Evolutionary conservation across 306 rosid genomes (phyloP).

Genomic region (Rubus parviflorus): DNA sequence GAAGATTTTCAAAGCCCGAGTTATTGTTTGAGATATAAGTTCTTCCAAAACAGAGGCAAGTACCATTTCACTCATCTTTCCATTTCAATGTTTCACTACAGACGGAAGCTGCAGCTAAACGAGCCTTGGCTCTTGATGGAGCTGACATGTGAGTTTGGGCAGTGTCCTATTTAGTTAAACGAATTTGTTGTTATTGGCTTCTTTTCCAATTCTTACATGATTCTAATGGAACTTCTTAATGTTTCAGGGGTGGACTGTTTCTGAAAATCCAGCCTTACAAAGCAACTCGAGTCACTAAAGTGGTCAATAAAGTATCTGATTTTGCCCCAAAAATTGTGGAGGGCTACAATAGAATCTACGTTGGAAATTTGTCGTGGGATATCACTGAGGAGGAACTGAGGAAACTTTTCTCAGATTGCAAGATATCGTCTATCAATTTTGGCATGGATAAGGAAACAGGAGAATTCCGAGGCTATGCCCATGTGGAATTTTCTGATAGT

Average conservation of each 20-base stretch:
- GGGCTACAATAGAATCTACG: conserved; percentile 86
- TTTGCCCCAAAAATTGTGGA: conserved; percentile 71
- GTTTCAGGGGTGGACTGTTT: conserved; percentile 86
- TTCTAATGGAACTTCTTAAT: conserved; percentile 25
- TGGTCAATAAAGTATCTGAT: conserved; percentile 42
- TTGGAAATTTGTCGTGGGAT: conserved; percentile 90
- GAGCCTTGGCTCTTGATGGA: conserved; percentile 90
- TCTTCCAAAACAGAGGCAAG: neutral
- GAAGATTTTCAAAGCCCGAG: conserved; percentile 2
- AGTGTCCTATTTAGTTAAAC: conserved; percentile 11
- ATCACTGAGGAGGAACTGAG: conserved; percentile 70
- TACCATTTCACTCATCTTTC: conserved; percentile 20
- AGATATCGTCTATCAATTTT: conserved; percentile 54
- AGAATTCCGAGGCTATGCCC: conserved; percentile 83
- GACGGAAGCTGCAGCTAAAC: conserved; percentile 93
- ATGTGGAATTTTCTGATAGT: conserved; percentile 65
- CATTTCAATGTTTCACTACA: conserved; percentile 32
- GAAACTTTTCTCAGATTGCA: conserved; percentile 63
- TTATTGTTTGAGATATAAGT: neutral
- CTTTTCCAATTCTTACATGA: conserved; percentile 12
- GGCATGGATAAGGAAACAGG: conserved; percentile 88
- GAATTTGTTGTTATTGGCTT: conserved; percentile 14
- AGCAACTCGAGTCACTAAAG: conserved; percentile 48
- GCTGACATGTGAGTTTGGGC: conserved; percentile 78
- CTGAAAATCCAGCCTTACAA: conserved; percentile 76